Conservation (phyloP, 2,329 filamentous ascomycete species). For the Exophiala calicioides region DNA sequence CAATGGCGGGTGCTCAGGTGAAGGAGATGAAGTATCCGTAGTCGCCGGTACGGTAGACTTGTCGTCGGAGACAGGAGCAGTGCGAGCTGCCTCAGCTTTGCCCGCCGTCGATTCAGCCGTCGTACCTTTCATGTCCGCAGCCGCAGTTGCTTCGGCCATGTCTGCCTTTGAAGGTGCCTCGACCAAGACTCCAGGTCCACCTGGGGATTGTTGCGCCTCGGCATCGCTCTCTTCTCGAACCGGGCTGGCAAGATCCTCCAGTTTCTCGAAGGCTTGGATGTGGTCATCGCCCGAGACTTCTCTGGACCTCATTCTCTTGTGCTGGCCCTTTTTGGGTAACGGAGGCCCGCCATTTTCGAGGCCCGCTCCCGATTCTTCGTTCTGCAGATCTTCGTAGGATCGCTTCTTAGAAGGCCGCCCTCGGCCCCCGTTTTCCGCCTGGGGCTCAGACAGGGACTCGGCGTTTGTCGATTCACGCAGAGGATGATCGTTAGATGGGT, state of each 20-base stretch:
- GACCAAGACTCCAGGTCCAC: conserved; percentile 29
- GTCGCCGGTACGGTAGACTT: background rate
- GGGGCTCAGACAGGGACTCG: conserved; percentile 29
- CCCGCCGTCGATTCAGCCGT: conserved; percentile 2
- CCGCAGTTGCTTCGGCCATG: conserved; percentile 8
- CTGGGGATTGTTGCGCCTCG: conserved; percentile 29
- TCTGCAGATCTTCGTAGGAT: conserved; percentile 44
- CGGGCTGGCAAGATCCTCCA: conserved; percentile 26
- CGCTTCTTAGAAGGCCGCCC: conserved; percentile 41
- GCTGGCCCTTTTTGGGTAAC: conserved; percentile 29
- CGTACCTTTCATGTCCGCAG: background rate
- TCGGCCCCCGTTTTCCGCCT: conserved; percentile 33
- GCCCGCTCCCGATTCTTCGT: conserved; percentile 33
- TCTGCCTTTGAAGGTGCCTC: conserved; percentile 21
- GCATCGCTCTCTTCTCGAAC: conserved; percentile 29
- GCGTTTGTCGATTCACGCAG: conserved; percentile 29
- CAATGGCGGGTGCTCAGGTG: conserved; percentile 5
- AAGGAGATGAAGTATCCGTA: background rate
- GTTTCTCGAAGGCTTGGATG: conserved; percentile 16
- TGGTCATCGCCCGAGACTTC: conserved; percentile 30
- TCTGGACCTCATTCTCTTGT: conserved; percentile 39
- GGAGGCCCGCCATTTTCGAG: conserved; percentile 27
- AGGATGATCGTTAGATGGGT: conserved; percentile 33
- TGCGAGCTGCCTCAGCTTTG: background rate
- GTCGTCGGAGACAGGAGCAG: background rate